Percentiles rank a stretch among this genome's conserved stretches.
Evolutionary conservation across 139 green algal species (phyloP).

Genomic region (Nannochloris sp.): DNA sequence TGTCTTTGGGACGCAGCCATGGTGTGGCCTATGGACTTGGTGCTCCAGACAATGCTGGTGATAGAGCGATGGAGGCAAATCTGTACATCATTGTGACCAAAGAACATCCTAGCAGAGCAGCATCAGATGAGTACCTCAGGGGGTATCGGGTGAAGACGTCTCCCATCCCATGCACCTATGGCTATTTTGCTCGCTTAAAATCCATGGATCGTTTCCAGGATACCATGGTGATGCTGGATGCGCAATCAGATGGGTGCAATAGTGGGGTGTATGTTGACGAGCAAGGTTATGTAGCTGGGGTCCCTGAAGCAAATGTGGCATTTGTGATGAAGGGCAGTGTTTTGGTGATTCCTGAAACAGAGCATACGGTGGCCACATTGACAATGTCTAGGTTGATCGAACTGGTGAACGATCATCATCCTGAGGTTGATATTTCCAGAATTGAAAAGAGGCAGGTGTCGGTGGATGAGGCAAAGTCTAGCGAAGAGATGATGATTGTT

Average conservation of each 20-base stretch:
- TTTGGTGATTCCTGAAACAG: constrained; percentile 33
- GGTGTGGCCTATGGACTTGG: too few relatives aligned
- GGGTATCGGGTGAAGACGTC: constrained; percentile 44
- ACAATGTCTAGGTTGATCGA: constrained; percentile 54
- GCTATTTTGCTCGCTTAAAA: constrained; percentile 45
- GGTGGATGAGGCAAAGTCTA: constrained; percentile 30
- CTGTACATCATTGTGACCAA: constrained; percentile 58
- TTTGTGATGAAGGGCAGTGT: constrained; percentile 54
- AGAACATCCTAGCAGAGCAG: constrained; percentile 14
- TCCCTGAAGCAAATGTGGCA: constrained; percentile 54
- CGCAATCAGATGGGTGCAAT: constrained; percentile 36
- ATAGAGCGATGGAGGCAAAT: constrained; percentile 5
- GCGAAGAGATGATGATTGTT: constrained; percentile 38
- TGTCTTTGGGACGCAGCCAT: constrained; percentile 40
- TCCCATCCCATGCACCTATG: constrained; percentile 32
- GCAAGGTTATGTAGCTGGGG: constrained; percentile 56
- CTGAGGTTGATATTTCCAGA: constrained; percentile 4
- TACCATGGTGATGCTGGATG: constrained; percentile 42
- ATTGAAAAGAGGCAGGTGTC: constrained; percentile 30
- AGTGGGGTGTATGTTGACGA: constrained; percentile 65
- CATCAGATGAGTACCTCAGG: constrained; percentile 17
- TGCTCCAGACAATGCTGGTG: constrained; percentile 3
- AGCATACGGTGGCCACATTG: constrained; percentile 35
- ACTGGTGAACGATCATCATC: constrained; percentile 34
- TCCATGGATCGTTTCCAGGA: constrained; percentile 59